Base-by-base conservation (phyloP, 441 rosid species). In the Adansonia gregorii region DNA sequence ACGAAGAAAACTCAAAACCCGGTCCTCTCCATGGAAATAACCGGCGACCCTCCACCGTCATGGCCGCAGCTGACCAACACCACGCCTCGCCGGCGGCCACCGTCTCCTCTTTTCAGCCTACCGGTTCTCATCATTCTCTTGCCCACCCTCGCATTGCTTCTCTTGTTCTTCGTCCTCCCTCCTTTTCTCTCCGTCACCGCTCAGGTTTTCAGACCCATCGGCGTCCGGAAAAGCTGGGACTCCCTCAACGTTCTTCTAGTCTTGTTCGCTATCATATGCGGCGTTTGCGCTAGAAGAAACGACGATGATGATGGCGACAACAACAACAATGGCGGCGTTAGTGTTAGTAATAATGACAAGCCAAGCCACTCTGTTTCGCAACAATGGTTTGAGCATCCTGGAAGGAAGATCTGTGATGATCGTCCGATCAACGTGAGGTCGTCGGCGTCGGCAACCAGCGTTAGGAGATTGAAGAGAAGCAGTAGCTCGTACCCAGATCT, bases 401-500 rank as follows among this genome's bases (percentile, higher is more conserved):
- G 77, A 31, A 80, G 85, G 78, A 86, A 84, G 86, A 76, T 78
- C 72, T 80, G 76, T 20, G 81, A 80, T 55, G 24, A 76, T 78
- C 2, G 6, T 11, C 73, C 73, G 24, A 73, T 31, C 11, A 75
- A 83, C 39, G 49, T 78, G 20, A 68, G 20, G 39, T 15, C 41
- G 11, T 11, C 39, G 11, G 0, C 63, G 27, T 68, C 84, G 45
- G 86, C 31, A 1, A 74, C 83, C 61, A 79, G 88, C 14, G 35
- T 51, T 1, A 51, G 79, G 76, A 48, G 89, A 80, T 79, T 92
- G 76, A 88, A 85, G 87, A 89, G 94, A 81, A 92, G 81, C 80
- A 87, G 94, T 22, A 90, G 87, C 78, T 92, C 97, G 10, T 91
- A 90, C 71, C 97, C 96, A 72, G 96, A 94, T 88, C 85, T 90